A percentile compares a stretch with the other conserved stretches of the same genome.
Conservation (phyloP, 2,329 filamentous ascomycete species). For the Pseudogymnoascus sp. region DNA sequence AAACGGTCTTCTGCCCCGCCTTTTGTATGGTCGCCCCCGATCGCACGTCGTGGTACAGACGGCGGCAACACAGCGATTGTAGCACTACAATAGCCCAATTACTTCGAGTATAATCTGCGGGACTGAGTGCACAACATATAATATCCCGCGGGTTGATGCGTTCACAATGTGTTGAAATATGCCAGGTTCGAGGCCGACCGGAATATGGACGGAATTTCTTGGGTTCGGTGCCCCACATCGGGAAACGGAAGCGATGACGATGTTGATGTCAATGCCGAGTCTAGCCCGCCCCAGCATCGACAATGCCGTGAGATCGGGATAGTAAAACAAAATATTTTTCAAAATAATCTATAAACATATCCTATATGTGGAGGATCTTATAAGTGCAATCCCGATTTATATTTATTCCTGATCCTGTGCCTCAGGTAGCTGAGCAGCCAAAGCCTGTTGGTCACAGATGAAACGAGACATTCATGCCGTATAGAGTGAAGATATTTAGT, state of each 20-base stretch:
- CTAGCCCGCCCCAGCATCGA: not conserved
- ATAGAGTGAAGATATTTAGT: not conserved
- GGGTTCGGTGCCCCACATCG: slow-evolving; percentile 5
- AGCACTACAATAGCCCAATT: not conserved
- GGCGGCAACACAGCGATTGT: not conserved
- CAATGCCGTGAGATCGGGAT: not conserved
- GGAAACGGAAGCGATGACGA: slow-evolving; percentile 1
- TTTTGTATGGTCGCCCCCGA: not conserved
- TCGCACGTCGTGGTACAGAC: not conserved
- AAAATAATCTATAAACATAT: not conserved
- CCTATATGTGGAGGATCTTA: not conserved
- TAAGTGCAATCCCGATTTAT: not conserved
- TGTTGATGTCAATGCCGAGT: not conserved
- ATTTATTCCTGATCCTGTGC: not conserved
- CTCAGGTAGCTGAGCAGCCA: too few relatives aligned
- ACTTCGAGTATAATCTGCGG: not conserved
- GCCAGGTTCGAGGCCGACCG: not conserved
- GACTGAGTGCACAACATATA: not conserved
- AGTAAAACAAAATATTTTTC: not conserved
- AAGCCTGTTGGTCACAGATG: not conserved
- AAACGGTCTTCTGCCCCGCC: not conserved
- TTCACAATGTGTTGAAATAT: not conserved
- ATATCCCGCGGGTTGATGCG: not conserved
- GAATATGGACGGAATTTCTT: not conserved
- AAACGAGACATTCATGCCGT: not conserved